Evolutionary conservation across 805 yeast genomes (phyloP), one percentile per base, ranked within the genome.

Genomic region (Saccharomyces kudriavzevii): DNA sequence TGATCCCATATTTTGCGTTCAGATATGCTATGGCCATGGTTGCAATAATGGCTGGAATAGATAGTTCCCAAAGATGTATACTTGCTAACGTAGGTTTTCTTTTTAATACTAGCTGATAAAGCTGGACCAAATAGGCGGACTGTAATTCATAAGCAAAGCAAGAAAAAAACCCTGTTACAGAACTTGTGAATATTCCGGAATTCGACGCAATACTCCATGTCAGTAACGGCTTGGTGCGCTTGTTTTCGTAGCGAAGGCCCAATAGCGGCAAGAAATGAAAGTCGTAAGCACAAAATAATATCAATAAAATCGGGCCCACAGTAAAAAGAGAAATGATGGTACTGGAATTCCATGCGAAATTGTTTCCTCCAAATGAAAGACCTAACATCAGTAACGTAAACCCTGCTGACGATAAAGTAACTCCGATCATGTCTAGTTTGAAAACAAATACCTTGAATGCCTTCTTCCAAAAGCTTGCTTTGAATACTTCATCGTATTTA

Each of bases 271-370:
- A 59, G 10, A 64, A 22, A 17, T 51, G 48, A 47, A 60, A 60
- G 47, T 85, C 87, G 29, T 78, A 72, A 3, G 79, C 26, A 6
- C 82, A 40, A 52, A 85, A 82, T 0, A 62, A 55, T 1, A 75
- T 54, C 24, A 78, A 70, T 25, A 73, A 67, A 0, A 65, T 52
- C 0, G 72, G 77, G 22, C 84, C 83, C 40, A 78, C 55, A 2
- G 68, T 64, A 43, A 80, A 63, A 67, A 77, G 66, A 5, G 69
- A 51, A 14, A 80, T 75, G 14, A 73, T 73, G 25, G 69, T 54
- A 2, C 76, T 65, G 10, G 77, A 77, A 59, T 75, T 59, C 90
- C 89, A 85, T 0, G 71, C 64, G 61, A 74, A 82, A 9, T 77
- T 70, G 9, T 78, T 70, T 2, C 89, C 89, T 31, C 88, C 89